Conservation (phyloP, 176 grass and related monocot genomes). For the Rhynchospora breviuscula region DNA sequence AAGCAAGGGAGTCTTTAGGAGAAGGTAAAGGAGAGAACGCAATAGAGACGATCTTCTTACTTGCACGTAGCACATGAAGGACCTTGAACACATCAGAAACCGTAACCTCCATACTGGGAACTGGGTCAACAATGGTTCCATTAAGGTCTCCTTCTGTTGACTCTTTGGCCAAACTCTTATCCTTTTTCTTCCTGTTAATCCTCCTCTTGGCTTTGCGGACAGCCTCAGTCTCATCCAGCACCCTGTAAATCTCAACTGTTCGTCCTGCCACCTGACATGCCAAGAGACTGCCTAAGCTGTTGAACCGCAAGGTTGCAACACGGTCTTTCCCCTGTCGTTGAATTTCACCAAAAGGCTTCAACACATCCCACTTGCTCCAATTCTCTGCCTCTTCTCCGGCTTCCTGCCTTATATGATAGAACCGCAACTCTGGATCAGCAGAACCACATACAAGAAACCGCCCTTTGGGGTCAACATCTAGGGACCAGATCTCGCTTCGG, state of each 20-base stretch:
- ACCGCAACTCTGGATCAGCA: constrained; percentile 58
- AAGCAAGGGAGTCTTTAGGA: constrained; percentile 50
- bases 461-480: constrained; percentile 62
- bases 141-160: constrained; percentile 25
- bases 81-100: constrained; percentile 80
- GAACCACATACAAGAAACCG: constrained; percentile 79
- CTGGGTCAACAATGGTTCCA: constrained; percentile 49
- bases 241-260: constrained; percentile 58
- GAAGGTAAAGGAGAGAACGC: constrained; percentile 62
- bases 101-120: constrained; percentile 43
- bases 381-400: constrained; percentile 36
- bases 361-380: constrained; percentile 75
- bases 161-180: constrained; percentile 59
- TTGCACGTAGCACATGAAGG: constrained; percentile 56
- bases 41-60: constrained; percentile 86
- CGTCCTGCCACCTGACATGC: constrained; percentile 91
- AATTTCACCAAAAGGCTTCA: constrained; percentile 93
- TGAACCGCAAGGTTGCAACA: constrained; percentile 62
- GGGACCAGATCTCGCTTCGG: constrained; percentile 80
- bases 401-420: constrained; percentile 52
- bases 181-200: constrained; percentile 66
- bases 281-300: constrained; percentile 59
- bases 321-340: constrained; percentile 72
- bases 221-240: constrained; percentile 70
- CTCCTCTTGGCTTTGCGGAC: constrained; percentile 68